A percentile compares a stretch with the other conserved stretches of the same genome.
These are phyloP conservation scores for Cryptococcus sp. DNA, from an alignment of 1,284 basidiomycete species.

Conservation along the genomic window DNA sequence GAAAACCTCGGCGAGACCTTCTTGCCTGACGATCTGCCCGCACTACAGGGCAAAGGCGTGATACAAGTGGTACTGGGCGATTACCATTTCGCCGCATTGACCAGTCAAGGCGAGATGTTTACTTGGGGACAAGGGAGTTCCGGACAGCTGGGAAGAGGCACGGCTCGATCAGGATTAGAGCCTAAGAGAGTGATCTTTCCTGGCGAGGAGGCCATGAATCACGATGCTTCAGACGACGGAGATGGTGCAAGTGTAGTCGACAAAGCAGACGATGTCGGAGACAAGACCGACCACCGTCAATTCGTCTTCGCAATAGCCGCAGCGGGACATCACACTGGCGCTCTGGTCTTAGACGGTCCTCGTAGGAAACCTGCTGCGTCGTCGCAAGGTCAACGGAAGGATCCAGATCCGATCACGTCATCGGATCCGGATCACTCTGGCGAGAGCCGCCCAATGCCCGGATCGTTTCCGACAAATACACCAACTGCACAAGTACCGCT, in stretches of 20 bases:
- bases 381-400: too few species aligned
- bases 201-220: conserved; percentile 67
- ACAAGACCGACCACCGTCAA: conserved; percentile 48
- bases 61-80: conserved; percentile 86
- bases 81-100: conserved; percentile 84
- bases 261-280: conserved; percentile 9
- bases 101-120: conserved; percentile 70
- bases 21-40: conserved; percentile 65
- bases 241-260: not conserved
- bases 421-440: not conserved
- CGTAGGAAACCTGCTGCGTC: not conserved
- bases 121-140: conserved; percentile 79
- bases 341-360: conserved; percentile 69
- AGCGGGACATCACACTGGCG: conserved; percentile 84
- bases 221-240: conserved; percentile 27
- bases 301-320: conserved; percentile 79
- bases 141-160: conserved; percentile 68
- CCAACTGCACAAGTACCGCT: not conserved
- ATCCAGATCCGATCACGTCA: too few species aligned
- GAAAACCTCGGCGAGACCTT: conserved; percentile 9
- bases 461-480: not conserved
- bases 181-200: conserved; percentile 55
- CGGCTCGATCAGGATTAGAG: conserved; percentile 57
- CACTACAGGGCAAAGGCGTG: conserved; percentile 69
- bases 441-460: not conserved